phyloP scores from a whole-genome alignment of 1,284 basidiomycete species.

The Phenoliferia sp. region DNA sequence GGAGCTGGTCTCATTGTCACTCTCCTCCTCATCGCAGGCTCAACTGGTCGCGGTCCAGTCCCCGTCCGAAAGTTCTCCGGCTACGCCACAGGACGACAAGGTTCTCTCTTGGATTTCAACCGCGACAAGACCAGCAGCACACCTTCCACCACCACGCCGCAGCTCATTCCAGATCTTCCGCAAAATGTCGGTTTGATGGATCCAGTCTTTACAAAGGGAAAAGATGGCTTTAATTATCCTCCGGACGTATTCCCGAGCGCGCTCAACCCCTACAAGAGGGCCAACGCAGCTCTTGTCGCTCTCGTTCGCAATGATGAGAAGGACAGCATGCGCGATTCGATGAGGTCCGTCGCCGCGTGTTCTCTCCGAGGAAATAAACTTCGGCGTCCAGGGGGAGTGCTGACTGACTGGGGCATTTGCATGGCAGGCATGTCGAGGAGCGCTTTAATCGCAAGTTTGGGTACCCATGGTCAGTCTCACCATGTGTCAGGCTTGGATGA shows the following conservation, averaged over 20 bases:
- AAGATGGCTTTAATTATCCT: constrained; percentile 2
- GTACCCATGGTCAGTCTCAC: constrained; percentile 40
- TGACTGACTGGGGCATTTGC: not conserved
- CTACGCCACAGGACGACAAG: not conserved
- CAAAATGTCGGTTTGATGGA: constrained; percentile 3
- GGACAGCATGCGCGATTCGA: constrained; percentile 23
- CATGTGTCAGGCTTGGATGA: not conserved
- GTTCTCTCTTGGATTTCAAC: not conserved
- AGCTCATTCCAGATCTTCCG: not conserved
- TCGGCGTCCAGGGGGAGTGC: not conserved
- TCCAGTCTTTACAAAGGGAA: not conserved
- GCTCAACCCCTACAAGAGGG: constrained; percentile 32
- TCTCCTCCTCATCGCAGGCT: not conserved
- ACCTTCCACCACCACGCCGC: too few species aligned
- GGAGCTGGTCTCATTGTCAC: not conserved
- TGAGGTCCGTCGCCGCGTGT: constrained; percentile 10
- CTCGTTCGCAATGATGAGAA: constrained; percentile 27
- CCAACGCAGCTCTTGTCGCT: constrained; percentile 28
- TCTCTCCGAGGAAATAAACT: too few species aligned
- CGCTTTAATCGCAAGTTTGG: constrained; percentile 42
- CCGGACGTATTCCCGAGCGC: constrained; percentile 31
- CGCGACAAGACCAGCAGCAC: not conserved
- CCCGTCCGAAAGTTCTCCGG: not conserved
- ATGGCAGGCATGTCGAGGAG: constrained; percentile 10
- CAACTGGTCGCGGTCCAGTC: not conserved